A percentile compares a stretch with the other conserved stretches of the same genome.
phyloP scores from a whole-genome alignment of 768 basidiomycete genomes.

The Cubamyces lactineus region DNA sequence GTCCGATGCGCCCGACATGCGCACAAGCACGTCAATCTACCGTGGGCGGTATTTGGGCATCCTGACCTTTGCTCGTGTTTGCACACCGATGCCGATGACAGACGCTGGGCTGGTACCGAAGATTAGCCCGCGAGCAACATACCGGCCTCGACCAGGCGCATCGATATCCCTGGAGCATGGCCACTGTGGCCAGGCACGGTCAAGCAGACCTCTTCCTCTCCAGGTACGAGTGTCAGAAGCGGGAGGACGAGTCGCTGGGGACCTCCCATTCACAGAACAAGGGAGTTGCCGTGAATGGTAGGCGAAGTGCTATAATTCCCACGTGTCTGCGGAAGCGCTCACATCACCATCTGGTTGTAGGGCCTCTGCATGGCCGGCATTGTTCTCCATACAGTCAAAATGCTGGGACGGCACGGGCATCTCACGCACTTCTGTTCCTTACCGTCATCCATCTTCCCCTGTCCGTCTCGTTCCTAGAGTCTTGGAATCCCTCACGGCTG shows the following conservation, averaged over 20 bases:
- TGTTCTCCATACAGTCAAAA: slow-evolving; percentile 25
- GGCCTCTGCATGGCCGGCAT: slow-evolving; percentile 10
- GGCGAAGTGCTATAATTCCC: slow-evolving; percentile 19
- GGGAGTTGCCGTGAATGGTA: slow-evolving; percentile 24
- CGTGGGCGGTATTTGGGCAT: slow-evolving; percentile 8
- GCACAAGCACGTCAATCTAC: neutral
- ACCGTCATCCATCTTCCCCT: slow-evolving; percentile 24
- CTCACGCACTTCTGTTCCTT: slow-evolving; percentile 25
- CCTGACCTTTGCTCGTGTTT: slow-evolving; percentile 7
- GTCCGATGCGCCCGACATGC: neutral
- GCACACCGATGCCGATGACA: neutral
- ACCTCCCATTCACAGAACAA: slow-evolving; percentile 31
- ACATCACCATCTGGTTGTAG: slow-evolving; percentile 7
- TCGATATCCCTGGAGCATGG: neutral
- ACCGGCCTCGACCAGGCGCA: neutral
- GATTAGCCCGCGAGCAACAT: slow-evolving; percentile 1
- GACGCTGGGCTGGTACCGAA: slow-evolving; percentile 3
- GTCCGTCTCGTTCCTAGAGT: slow-evolving; percentile 11
- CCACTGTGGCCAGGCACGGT: slow-evolving; percentile 14
- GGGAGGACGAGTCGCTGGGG: neutral
- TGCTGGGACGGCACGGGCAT: slow-evolving; percentile 13
- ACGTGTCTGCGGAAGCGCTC: slow-evolving; percentile 19
- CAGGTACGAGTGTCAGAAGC: slow-evolving; percentile 12
- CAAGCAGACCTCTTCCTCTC: slow-evolving; percentile 3
- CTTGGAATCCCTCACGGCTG: slow-evolving; percentile 5